Conservation (phyloP, 2,329 filamentous ascomycete species). For the Dactylella cylindrospora region DNA sequence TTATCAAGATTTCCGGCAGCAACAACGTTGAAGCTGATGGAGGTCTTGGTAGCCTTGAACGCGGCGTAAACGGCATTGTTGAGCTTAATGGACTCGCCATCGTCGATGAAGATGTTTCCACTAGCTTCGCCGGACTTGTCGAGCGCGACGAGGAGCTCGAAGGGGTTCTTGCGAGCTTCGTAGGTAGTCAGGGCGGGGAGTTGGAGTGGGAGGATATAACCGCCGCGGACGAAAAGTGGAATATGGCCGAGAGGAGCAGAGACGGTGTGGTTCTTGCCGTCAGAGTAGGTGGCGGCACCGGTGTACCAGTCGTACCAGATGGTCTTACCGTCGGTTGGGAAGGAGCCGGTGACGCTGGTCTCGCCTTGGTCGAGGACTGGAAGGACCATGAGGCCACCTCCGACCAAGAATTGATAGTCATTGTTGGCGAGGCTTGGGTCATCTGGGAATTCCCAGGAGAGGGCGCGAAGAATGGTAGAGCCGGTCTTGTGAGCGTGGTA, state of each 20-base stretch:
- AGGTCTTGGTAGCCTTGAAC: conserved; percentile 2
- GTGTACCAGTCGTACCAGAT: conserved; percentile 82
- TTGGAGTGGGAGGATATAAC: conserved; percentile 67
- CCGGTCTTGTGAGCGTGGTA: conserved; percentile 66
- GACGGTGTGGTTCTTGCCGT: conserved; percentile 63
- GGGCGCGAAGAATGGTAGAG: conserved; percentile 69
- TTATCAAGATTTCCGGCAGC: conserved; percentile 8
- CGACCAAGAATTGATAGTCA: conserved; percentile 72
- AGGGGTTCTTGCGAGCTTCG: conserved; percentile 64
- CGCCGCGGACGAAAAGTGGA: conserved; percentile 70
- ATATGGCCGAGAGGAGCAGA: conserved; percentile 67
- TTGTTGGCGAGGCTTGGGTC: conserved; percentile 68
- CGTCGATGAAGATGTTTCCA: conserved; percentile 71
- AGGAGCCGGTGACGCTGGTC: conserved; percentile 65
- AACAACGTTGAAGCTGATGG: conserved; percentile 9
- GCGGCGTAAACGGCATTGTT: conserved; percentile 18
- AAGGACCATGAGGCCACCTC: conserved; percentile 65
- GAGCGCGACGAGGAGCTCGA: conserved; percentile 67
- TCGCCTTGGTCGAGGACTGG: conserved; percentile 67
- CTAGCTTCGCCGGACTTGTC: conserved; percentile 59
- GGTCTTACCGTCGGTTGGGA: conserved; percentile 64
- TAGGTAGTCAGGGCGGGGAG: conserved; percentile 68
- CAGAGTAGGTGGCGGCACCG: conserved; percentile 59
- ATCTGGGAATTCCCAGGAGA: conserved; percentile 73
- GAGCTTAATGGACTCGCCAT: conserved; percentile 60